phyloP scores from a whole-genome alignment of 2,329 filamentous ascomycete species.

The Monilinia fructigena region DNA sequence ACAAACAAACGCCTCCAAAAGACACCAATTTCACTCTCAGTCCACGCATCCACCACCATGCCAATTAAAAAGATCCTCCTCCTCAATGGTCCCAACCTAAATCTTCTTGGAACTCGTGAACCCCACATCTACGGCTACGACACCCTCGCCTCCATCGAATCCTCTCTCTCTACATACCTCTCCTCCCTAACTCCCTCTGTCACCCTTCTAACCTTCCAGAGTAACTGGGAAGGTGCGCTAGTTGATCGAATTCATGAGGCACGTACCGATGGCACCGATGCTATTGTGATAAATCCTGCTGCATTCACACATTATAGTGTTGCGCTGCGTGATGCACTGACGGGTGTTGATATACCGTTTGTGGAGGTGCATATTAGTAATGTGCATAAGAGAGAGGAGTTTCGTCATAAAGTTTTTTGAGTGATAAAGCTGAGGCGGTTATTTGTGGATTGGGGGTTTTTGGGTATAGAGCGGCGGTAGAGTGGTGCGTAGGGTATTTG shows the following conservation, averaged over 20 bases:
- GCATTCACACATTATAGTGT: constrained; percentile 76
- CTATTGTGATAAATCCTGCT: constrained; percentile 73
- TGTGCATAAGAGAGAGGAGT: constrained; percentile 68
- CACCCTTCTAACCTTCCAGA: constrained; percentile 62
- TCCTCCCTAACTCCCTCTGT: constrained; percentile 34
- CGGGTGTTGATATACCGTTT: constrained; percentile 69
- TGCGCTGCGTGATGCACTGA: constrained; percentile 70
- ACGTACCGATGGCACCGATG: constrained; percentile 55
- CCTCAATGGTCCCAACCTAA: constrained; percentile 81
- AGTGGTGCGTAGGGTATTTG: constrained; percentile 50
- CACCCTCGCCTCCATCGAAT: constrained; percentile 61
- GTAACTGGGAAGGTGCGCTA: constrained; percentile 67
- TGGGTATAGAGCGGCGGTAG: constrained; percentile 61
- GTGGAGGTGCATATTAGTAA: constrained; percentile 77
- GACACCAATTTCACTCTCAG: neutral
- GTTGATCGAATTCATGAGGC: constrained; percentile 57
- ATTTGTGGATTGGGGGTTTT: constrained; percentile 67
- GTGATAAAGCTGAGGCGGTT: constrained; percentile 72
- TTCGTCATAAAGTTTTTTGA: constrained; percentile 69
- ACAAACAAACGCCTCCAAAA: neutral
- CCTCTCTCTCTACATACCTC: constrained; percentile 28
- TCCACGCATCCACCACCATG: constrained; percentile 31
- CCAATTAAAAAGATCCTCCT: constrained; percentile 56
- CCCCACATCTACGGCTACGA: constrained; percentile 70
- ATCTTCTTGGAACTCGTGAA: constrained; percentile 73